These are phyloP conservation scores for Epichloe sp. DNA, from an alignment of 2,329 filamentous ascomycete genomes.

Conservation along the genomic window DNA sequence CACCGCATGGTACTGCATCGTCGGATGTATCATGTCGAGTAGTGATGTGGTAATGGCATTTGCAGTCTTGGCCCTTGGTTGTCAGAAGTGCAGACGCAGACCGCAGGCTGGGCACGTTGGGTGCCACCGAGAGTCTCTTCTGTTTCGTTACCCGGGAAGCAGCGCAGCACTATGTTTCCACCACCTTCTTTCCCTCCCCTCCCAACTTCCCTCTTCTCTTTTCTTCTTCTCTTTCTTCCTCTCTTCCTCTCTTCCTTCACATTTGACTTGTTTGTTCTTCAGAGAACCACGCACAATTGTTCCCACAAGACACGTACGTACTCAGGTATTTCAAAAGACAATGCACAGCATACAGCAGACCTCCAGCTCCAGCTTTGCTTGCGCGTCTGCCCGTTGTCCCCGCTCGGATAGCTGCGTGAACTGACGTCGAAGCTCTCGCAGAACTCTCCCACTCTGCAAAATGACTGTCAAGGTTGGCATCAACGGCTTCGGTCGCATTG, in stretches of 20 bases:
- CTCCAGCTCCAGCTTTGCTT: background rate
- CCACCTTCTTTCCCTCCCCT: constrained; percentile 3
- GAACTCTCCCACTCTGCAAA: constrained; percentile 12
- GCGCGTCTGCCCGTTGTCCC: background rate
- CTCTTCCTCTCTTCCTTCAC: background rate
- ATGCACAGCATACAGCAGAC: background rate
- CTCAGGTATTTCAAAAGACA: background rate
- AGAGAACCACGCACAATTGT: constrained; percentile 2
- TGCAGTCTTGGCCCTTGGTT: background rate
- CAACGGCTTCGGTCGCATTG: constrained; percentile 99
- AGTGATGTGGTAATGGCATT: background rate
- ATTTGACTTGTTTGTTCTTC: background rate
- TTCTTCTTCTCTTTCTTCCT: background rate
- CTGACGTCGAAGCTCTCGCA: constrained; percentile 4
- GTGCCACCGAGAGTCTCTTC: background rate
- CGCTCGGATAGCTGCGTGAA: background rate
- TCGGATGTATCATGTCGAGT: background rate
- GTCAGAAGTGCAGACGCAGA: background rate
- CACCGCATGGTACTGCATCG: background rate
- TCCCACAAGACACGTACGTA: constrained; percentile 2
- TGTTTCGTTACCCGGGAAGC: background rate
- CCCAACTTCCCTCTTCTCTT: background rate
- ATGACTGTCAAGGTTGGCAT: constrained; percentile 70
- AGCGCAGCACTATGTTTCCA: constrained; percentile 3
- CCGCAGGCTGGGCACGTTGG: background rate